phyloP scores from a whole-genome alignment of 305 asterid genomes.

The Solanum hybrid region DNA sequence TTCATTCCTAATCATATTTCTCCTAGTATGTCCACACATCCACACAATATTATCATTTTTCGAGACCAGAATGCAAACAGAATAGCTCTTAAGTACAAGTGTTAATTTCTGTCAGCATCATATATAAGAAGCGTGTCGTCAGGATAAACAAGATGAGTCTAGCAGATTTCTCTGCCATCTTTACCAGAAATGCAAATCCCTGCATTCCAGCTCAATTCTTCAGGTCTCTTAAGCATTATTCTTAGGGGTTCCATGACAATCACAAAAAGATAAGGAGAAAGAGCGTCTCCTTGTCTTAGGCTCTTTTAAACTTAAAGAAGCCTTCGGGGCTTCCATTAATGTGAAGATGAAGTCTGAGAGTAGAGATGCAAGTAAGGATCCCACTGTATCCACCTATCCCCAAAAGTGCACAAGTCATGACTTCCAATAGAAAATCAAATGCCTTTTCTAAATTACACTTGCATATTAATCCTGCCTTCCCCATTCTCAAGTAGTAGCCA shows the following conservation, averaged over 20 bases:
- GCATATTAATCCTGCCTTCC: not conserved
- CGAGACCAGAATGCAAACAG: not conserved
- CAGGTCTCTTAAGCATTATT: not conserved
- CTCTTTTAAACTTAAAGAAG: not conserved
- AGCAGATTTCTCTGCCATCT: not conserved
- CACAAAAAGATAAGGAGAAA: not conserved
- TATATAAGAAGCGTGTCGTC: not conserved
- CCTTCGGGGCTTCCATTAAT: not conserved
- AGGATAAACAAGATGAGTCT: not conserved
- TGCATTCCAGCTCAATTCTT: not conserved
- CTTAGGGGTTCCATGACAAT: not conserved
- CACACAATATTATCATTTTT: not conserved
- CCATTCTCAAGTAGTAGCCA: not conserved
- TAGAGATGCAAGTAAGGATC: not conserved
- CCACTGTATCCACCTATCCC: not conserved
- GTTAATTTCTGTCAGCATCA: not conserved
- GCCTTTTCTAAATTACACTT: not conserved
- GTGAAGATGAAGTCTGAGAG: not conserved
- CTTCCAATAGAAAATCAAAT: not conserved
- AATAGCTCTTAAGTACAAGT: not conserved
- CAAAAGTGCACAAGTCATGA: not conserved
- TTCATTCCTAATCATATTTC: not conserved
- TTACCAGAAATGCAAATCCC: not conserved
- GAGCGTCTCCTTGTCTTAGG: not conserved
- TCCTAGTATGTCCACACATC: not conserved